Evolutionary conservation across 345 rosid genomes (phyloP).

Genomic region (Populus euphratica): DNA sequence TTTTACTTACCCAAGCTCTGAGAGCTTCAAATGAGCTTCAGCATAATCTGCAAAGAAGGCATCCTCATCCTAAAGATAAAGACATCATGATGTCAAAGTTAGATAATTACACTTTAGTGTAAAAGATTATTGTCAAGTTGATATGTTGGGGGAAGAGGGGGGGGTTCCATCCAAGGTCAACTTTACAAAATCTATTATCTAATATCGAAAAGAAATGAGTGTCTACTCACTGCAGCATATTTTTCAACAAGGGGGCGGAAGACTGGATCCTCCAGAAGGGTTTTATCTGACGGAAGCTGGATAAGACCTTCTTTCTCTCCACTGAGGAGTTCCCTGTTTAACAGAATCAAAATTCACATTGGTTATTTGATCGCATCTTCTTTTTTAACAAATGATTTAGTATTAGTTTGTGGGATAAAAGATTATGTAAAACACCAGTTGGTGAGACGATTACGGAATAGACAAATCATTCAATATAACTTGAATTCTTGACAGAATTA

Average conservation of each 20-base stretch:
- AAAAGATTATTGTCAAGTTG: neutral
- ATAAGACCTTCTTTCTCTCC: constrained; percentile 26
- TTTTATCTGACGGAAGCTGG: constrained; percentile 22
- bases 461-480: neutral
- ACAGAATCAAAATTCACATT: neutral
- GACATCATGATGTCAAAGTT: neutral
- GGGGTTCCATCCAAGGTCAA: neutral
- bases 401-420: neutral
- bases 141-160: neutral
- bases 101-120: neutral
- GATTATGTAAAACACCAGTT: neutral
- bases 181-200: neutral
- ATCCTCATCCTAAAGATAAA: constrained; percentile 18
- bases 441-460: neutral
- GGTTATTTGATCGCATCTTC: neutral
- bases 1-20: constrained; percentile 18
- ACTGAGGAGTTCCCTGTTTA: constrained; percentile 17
- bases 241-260: constrained; percentile 21
- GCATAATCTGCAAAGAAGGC: constrained; percentile 25
- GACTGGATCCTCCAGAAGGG: constrained; percentile 20
- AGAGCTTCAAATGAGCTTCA: constrained; percentile 31
- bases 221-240: constrained; percentile 18
- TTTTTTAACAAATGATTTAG: neutral
- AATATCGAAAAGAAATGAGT: too few relatives aligned
- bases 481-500: neutral